Base-by-base conservation (phyloP, 208 protist species). In the Leishmania tropica region DNA sequence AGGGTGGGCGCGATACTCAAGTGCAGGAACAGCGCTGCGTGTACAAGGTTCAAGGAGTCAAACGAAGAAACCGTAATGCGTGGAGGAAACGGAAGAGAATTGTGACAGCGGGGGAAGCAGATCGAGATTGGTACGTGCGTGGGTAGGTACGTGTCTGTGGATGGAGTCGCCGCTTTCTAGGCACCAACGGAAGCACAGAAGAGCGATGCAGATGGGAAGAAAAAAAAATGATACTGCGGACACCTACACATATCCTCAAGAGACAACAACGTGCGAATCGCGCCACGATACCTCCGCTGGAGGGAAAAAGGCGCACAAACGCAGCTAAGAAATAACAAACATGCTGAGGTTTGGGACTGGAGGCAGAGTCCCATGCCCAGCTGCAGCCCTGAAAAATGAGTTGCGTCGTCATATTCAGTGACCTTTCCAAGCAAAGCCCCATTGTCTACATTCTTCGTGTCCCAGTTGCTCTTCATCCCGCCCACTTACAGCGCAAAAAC, bases 151-250 rank as follows among this genome's bases (percentile, higher is more conserved):
- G 45, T 75, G 24, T 54, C 24, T 75, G 70, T 19, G 70, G 6
- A 11, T 37, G 70, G n/a, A 53, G 31, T 47, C 24, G 28, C 11
- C 28, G 21, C 6, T 24, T 56, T 54, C 45, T 51, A 75, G 54
- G 5, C 28, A 31, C 15, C 37, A 74, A 65, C 13, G 75, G 54
- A 78, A 80, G 48, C 76, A n/a, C 77, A 76, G 37, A 80, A 76
- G 64, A 54, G 42, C 24, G 37, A 72, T 28, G 54, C 47, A 79
- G 53, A 62, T 24, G 48, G 40, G 31, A 75, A 72, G 42, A 79
- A 53, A 73, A 2, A 64, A 75, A 60, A 68, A 76, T 31, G 54
- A 75, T 28, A 70, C 28, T 2, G 24, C 11, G 75, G 37, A 37
- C n/a, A 54, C 11, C 75, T 51, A 13, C 21, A 68, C 8, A 76